Base-by-base conservation (phyloP, 1,139 yeast species). In the Diutina sp. region DNA sequence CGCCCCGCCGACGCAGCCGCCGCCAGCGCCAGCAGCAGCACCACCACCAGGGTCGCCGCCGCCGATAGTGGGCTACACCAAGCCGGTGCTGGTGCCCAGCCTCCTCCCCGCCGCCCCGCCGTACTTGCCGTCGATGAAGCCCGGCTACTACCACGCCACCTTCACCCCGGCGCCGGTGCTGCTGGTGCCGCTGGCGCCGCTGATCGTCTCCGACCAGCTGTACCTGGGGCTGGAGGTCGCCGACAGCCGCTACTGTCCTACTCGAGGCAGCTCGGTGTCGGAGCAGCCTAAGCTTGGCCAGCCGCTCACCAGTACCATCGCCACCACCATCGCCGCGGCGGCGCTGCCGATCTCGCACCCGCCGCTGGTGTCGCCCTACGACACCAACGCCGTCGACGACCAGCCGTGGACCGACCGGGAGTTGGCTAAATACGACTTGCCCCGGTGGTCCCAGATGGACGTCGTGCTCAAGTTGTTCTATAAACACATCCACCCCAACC, bases 381-480 rank as follows among this genome's bases (percentile, higher is more conserved):
- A 35, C 14, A 4, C 41, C 14, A 50, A 30, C 54, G 12, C 29
- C 55, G 54, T 18, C 50, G 9, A 29, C 25, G 25, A 41, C 35
- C 57, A 38, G 53, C 44, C 53, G n/a, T 38, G 48, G 46, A 9
- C 30, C 18, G 60, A 59, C 9, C 47, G 25, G 16, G 55, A 58
- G 18, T 51, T 62, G 16, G 54, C 46, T 8, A 51, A 63, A 46
- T 65, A 70, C 57, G 79, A 76, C 12, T 65, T 82, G 29, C 87
- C 87, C 1, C 61, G 69, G 11, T 71, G 76, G 72, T 63, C 64
- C 28, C 66, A 69, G 0, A 66, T 79, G 7, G 66, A 68, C 52
- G 62, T 67, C 12, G 61, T 79, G 47, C 62, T 82, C 55, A 81
- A 80, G 58, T 65, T 74, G 25, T 82, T 76, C 63, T 82, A 78